Percentiles rank a stretch among this genome's conserved stretches.
These are phyloP conservation scores for Colletotrichum scovillei DNA, from an alignment of 2,329 filamentous ascomycete genomes.

Conservation along the genomic window DNA sequence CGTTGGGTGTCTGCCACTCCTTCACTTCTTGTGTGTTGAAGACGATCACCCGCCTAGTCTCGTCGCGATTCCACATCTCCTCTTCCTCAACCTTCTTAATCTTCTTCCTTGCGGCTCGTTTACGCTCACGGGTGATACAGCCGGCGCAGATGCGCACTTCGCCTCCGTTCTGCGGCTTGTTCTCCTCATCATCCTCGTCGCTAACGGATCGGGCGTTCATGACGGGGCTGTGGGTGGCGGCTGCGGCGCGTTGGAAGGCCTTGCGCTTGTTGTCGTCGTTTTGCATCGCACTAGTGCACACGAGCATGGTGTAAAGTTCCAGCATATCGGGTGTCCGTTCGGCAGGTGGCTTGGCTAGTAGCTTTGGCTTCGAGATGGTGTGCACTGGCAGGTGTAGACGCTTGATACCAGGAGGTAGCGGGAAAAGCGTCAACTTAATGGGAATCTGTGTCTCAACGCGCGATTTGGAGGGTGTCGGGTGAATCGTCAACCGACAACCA, in stretches of 20 bases:
- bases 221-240: conserved; percentile 50
- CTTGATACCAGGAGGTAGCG: conserved; percentile 79
- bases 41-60: conserved; percentile 84
- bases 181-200: conserved; percentile 70
- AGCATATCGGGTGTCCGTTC: conserved; percentile 78
- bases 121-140: conserved; percentile 92
- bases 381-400: conserved; percentile 88
- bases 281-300: conserved; percentile 93
- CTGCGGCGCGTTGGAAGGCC: conserved; percentile 72
- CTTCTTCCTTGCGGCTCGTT: conserved; percentile 92
- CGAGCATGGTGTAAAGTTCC: conserved; percentile 83
- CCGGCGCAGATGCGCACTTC: conserved; percentile 91
- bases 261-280: conserved; percentile 73
- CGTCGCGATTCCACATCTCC: conserved; percentile 84
- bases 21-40: conserved; percentile 92
- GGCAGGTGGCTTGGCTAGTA: conserved; percentile 79
- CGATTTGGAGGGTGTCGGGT: conserved; percentile 81
- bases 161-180: conserved; percentile 86
- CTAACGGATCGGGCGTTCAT: conserved; percentile 40
- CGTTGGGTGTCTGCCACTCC: conserved; percentile 75
- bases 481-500: conserved; percentile 65
- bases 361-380: conserved; percentile 94
- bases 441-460: conserved; percentile 97
- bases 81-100: conserved; percentile 94
- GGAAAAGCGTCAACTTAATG: conserved; percentile 82